Percentiles rank a stretch among this genome's conserved stretches.
phyloP scores from a whole-genome alignment of 2,329 filamentous ascomycete species.

The Pseudocercospora cruenta region DNA sequence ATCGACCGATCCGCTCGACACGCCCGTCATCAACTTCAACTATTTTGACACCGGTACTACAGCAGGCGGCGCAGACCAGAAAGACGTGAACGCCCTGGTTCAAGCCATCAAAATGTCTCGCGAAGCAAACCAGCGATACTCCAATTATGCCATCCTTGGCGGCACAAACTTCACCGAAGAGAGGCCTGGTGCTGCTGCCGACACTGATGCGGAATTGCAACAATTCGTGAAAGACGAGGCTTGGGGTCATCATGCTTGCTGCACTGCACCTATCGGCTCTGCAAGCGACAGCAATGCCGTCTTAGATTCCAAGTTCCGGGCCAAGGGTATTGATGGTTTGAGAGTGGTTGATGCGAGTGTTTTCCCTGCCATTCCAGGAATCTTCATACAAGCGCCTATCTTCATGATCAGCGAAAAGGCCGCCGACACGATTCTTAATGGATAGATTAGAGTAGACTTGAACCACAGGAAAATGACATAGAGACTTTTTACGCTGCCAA shows the following conservation, averaged over 20 bases:
- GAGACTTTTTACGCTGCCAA: not conserved
- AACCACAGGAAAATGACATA: not conserved
- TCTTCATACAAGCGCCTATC: conserved; percentile 56
- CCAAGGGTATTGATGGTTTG: conserved; percentile 21
- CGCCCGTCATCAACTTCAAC: conserved; percentile 66
- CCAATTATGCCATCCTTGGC: conserved; percentile 11
- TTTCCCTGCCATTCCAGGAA: conserved; percentile 60
- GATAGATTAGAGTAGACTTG: conserved; percentile 1
- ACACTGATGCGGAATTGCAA: conserved; percentile 49
- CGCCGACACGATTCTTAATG: conserved; percentile 56
- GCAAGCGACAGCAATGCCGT: conserved; percentile 24
- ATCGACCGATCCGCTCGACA: conserved; percentile 65
- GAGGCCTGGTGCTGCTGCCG: conserved; percentile 47
- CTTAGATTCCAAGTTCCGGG: conserved; percentile 23
- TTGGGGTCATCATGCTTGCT: conserved; percentile 62
- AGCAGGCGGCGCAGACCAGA: conserved; percentile 38
- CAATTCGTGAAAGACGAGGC: conserved; percentile 49
- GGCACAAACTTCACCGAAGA: conserved; percentile 39
- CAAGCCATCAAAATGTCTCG: conserved; percentile 40
- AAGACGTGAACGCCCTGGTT: conserved; percentile 60
- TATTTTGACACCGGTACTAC: conserved; percentile 57
- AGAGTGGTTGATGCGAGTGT: conserved; percentile 32
- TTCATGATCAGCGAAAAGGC: conserved; percentile 66
- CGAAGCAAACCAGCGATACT: conserved; percentile 21
- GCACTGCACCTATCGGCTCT: conserved; percentile 59